Percentiles rank a stretch among this genome's conserved stretches.
phyloP scores from a whole-genome alignment of 228 moss, liverwort and hornwort species.

The Sphagnum fallax region DNA sequence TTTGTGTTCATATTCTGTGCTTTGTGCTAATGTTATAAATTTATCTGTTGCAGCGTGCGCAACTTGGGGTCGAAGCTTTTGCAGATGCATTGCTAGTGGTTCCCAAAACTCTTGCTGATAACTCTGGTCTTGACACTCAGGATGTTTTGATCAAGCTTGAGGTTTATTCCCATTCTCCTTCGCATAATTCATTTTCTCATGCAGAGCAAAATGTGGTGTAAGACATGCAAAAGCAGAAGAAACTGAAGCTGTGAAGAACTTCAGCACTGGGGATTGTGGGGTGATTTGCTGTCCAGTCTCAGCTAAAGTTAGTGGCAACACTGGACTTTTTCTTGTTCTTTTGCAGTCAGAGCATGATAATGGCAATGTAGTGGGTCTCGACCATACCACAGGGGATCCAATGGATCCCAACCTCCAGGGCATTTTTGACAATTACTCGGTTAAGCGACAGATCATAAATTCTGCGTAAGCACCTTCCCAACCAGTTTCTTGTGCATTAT shows the following conservation, averaged over 20 bases:
- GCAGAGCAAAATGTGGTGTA: neutral
- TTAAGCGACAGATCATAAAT: slow-evolving; percentile 88
- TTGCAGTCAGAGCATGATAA: slow-evolving; percentile 77
- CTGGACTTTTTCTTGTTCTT: no score
- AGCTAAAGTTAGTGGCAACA: no score
- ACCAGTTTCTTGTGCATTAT: neutral
- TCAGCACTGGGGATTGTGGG: no score
- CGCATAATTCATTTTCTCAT: neutral
- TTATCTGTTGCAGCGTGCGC: slow-evolving; percentile 37
- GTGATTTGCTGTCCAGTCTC: no score
- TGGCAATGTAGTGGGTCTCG: slow-evolving; percentile 83
- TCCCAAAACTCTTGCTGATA: slow-evolving; percentile 92
- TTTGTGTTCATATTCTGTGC: neutral
- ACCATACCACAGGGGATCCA: slow-evolving; percentile 78
- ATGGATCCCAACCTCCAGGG: slow-evolving; percentile 82
- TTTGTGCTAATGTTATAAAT: neutral
- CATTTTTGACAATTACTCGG: slow-evolving; percentile 89
- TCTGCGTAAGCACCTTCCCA: slow-evolving; percentile 42
- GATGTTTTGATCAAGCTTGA: slow-evolving; percentile 82
- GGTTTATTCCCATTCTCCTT: slow-evolving; percentile 11
- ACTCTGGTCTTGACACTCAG: slow-evolving; percentile 92
- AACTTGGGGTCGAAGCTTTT: slow-evolving; percentile 88
- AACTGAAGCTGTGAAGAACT: no score
- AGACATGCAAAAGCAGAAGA: neutral
- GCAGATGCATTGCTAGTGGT: slow-evolving; percentile 85